phyloP scores from a whole-genome alignment of 176 grass and related monocot genomes.

The Cenchrus fungigraminus region DNA sequence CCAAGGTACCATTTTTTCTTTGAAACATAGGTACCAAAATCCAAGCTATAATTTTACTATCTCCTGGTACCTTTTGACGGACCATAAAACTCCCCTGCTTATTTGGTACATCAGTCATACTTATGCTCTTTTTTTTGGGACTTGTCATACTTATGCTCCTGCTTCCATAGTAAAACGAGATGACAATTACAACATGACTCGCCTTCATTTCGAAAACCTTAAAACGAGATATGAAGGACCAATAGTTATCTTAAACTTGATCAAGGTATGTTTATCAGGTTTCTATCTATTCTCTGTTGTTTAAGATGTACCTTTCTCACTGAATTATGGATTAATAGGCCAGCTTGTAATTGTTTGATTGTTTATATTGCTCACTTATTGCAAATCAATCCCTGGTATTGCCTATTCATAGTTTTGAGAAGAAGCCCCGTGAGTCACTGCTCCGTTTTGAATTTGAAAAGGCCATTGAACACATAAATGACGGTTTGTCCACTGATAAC shows the following conservation, averaged over 20 bases:
- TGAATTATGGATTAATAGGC: too few species aligned
- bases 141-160: neutral
- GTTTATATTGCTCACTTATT: neutral
- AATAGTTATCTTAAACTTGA: constrained; percentile 65
- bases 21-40: too few species aligned
- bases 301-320: too few species aligned
- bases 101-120: too few species aligned
- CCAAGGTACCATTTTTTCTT: too few species aligned
- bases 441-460: constrained; percentile 57
- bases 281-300: too few species aligned
- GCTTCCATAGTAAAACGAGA: constrained; percentile 50
- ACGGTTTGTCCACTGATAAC: constrained; percentile 25
- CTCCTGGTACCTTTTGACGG: too few species aligned
- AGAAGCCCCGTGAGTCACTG: constrained; percentile 62
- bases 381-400: constrained; percentile 1
- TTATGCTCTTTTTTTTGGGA: too few species aligned
- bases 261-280: constrained; percentile 47
- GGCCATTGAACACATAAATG: constrained; percentile 61
- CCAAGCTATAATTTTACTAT: too few species aligned
- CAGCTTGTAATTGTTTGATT: too few species aligned
- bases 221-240: constrained; percentile 56
- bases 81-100: too few species aligned
- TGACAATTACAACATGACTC: constrained; percentile 37
- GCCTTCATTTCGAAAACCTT: constrained; percentile 64
- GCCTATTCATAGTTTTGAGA: constrained; percentile 54